Evolutionary conservation across 1,139 yeast genomes (phyloP), one percentile per base, ranked within the genome.

Genomic region (Magnusiomyces tetraspermus): DNA sequence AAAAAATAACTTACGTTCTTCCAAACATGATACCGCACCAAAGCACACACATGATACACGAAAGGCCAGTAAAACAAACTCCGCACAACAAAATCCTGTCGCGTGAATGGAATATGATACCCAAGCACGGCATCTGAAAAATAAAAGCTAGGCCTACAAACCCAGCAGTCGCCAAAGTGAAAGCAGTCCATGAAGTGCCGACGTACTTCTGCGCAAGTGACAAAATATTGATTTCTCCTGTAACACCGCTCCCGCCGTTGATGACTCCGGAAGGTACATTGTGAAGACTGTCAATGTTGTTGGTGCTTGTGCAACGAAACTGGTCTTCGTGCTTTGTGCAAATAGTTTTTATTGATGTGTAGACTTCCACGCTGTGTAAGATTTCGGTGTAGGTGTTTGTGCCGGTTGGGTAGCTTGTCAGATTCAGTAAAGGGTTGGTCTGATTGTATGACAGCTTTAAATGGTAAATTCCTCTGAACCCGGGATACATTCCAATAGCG

Each of bases 251-350:
- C 11, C 11, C 10, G 11, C 31, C 4, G 10, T 17, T n/a, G n/a
- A n/a, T n/a, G n/a, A n/a, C n/a, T n/a, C n/a, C n/a, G n/a, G n/a
- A n/a, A n/a, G n/a, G n/a, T n/a, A n/a, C 38, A 33, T 33, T 33
- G 38, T 33, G 5, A 10, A 4, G n/a, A 33, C 5, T 33, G 38
- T 4, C 5, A 33, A 28, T 28, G 31, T 6, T 28, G 17, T 36
- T 36, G 15, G 5, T 17, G 22, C 40, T 33, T 8, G 55, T 45
- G 41, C 55, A 53, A 21, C 2, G 31, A 2, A 22, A 24, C 5
- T 50, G 53, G 22, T 19, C 45, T 2, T 37, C 46, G 19, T 46
- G n/a, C 10, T 21, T 23, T 28, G 55, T 53, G 43, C 55, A 53
- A 19, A 53, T 38, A 2, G 21, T 38, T 22, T 38, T 19, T 10